These are phyloP conservation scores for Ehretia macrophylla DNA, from an alignment of 257 asterid genomes.

Conservation along the genomic window DNA sequence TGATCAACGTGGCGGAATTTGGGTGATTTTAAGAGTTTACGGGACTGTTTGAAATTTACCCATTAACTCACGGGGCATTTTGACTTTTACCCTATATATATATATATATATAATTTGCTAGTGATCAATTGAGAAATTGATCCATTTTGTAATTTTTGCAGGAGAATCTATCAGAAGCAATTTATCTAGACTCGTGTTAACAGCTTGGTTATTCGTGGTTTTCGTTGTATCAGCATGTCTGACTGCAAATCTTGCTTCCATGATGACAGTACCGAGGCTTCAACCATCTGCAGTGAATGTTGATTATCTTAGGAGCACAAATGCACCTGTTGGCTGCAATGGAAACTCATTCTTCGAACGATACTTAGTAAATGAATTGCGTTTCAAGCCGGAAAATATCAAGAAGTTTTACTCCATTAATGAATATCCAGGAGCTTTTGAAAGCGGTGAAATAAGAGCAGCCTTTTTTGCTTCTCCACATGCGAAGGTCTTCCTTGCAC, in stretches of 20 bases:
- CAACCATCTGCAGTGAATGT: slow-evolving; percentile 36
- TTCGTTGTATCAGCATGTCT: slow-evolving; percentile 45
- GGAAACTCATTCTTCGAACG: slow-evolving; percentile 37
- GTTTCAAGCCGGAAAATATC: slow-evolving; percentile 35
- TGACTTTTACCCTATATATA: no score
- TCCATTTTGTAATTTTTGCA: slow-evolving; percentile 13
- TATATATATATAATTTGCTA: no score
- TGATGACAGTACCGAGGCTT: slow-evolving; percentile 56
- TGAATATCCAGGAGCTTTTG: slow-evolving; percentile 41
- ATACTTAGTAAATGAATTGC: slow-evolving; percentile 30
- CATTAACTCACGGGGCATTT: no score
- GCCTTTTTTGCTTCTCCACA: slow-evolving; percentile 61
- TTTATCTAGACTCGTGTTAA: slow-evolving; percentile 43
- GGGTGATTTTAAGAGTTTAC: no score
- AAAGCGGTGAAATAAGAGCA: slow-evolving; percentile 46
- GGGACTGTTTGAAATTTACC: no score
- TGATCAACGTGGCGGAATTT: no score
- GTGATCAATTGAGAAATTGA: no score
- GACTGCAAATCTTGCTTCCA: slow-evolving; percentile 51
- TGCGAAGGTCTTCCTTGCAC: slow-evolving; percentile 49
- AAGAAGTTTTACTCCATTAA: slow-evolving; percentile 20
- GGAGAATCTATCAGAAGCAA: slow-evolving; percentile 40
- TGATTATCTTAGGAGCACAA: slow-evolving; percentile 32
- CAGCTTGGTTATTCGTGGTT: slow-evolving; percentile 44
- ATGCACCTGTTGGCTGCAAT: slow-evolving; percentile 54